Base-by-base conservation (phyloP, 1,284 basidiomycete genomes). In the Ustilago shanxiensis region DNA sequence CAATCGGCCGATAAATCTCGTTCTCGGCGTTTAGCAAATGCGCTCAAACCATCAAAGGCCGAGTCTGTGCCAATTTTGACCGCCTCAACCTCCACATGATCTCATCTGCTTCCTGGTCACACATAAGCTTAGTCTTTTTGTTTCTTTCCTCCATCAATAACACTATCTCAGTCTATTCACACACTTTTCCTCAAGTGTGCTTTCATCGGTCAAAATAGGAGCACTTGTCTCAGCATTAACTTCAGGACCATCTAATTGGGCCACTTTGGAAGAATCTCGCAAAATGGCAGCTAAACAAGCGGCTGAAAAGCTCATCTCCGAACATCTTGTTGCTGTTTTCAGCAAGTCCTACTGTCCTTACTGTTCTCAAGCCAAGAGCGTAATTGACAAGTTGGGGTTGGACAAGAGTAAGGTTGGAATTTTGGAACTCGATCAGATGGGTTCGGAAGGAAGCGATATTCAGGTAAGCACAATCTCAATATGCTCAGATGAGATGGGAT, bases 371-470 rank as follows among this genome's bases (percentile, higher is more conserved):
- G 81, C 87, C n/a, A 87, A 87, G 79, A 53, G 72, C 16, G 79
- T 85, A 51, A 83, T 87, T 62, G 65, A 77, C 16, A 73, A 72
- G 24, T 77, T 86, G 57, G 77, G 79, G 22, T 72, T 85, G 44
- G 83, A 81, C 41, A 73, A 82, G 61, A 60, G 53, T 44, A 81
- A 83, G 29, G 79, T 87, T 35, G 79, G 81, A 45, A 79, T 86
- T 31, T 66, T 87, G 45, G 87, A 88, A 72, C 82, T 88, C 50
- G 87, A 88, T 66, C 44, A 82, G 45, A 80, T 84, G 61, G 73
- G 73, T 7, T 77, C 71, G 16, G 82, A 87, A 20, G 86, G 86
- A 7, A 39, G 56, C 16, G 83, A 80, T 16, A 79, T 85, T 28
- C 82, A 83, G 73, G 66, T 79, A 66, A 11, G 79, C 67, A 24